Base-by-base conservation (phyloP, 805 yeast species). In the Naumovozyma castellii region DNA sequence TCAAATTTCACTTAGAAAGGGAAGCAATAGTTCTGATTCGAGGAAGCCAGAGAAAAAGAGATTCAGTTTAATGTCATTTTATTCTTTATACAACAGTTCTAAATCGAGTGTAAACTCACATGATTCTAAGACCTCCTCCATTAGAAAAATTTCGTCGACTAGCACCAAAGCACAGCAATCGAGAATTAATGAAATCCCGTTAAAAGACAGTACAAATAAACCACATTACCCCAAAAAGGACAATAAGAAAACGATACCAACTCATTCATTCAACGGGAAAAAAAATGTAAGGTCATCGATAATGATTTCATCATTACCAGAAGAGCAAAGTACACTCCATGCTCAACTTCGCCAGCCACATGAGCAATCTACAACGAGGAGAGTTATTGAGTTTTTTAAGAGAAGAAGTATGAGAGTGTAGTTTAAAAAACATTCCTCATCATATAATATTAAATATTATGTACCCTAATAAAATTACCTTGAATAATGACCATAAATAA, bases 331-430 rank as follows among this genome's bases (percentile, higher is more conserved):
- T 22, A 22, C 10, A 18, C 18, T 15, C 9, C 25, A 22, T 32
- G n/a, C n/a, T n/a, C n/a, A n/a, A n/a, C n/a, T 10, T 12, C 29
- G 20, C 20, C 16, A 35, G 33, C 35, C 32, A 13, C 34, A 33
- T 9, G 15, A 31, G n/a, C 46, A 41, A n/a, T 78, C 87, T 34
- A 80, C 90, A 2, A 85, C 92, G 3, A 76, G 78, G 54, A 77
- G 76, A 51, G 85, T 81, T 5, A 75, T 81, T 72, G 88, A 80
- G 56, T 81, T 81, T 57, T 80, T 81, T 66, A 80, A 80, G 56
- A 71, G 86, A 59, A 73, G 84, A 60, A 75, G 72, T 46, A 57
- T 65, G 61, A 52, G 59, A 43, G 19, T 56, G 14, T 50, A 37
- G 14, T 22, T n/a, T n/a, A n/a, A n/a, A n/a, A n/a, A n/a, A n/a